Evolutionary conservation across 768 basidiomycete genomes (phyloP).

Genomic region (Brasilioporus rufonigricans): DNA sequence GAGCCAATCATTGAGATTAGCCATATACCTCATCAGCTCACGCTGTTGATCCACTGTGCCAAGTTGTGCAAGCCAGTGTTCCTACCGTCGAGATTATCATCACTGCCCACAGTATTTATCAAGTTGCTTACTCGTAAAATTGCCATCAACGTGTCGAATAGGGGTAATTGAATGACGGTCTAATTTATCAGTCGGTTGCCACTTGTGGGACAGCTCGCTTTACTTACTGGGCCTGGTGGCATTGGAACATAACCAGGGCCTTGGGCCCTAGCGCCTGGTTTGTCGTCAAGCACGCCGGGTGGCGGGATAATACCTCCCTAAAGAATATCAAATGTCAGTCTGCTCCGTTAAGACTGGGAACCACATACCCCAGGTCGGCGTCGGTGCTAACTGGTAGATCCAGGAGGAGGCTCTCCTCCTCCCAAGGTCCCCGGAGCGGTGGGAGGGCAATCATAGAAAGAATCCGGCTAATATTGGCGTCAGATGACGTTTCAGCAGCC

Average conservation of each 20-base stretch:
- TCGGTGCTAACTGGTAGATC: conserved; percentile 27
- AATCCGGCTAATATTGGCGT: too few species aligned
- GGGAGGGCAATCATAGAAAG: conserved; percentile 24
- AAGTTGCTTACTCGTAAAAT: conserved; percentile 55
- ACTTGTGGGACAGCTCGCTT: too few species aligned
- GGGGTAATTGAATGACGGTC: conserved; percentile 61
- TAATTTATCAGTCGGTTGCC: conserved; percentile 24
- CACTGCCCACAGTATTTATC: not conserved
- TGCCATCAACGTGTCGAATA: conserved; percentile 69
- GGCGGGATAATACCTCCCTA: conserved; percentile 26
- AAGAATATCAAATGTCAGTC: too few species aligned
- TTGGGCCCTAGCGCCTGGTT: conserved; percentile 21
- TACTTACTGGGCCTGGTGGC: too few species aligned
- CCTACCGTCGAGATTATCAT: conserved; percentile 40
- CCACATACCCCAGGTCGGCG: conserved; percentile 20
- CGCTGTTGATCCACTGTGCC: conserved; percentile 78
- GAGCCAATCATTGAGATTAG: conserved; percentile 75
- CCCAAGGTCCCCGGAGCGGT: conserved; percentile 24
- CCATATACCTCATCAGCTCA: conserved; percentile 78
- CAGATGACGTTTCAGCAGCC: not conserved
- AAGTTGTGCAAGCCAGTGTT: conserved; percentile 70
- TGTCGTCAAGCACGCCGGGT: conserved; percentile 24
- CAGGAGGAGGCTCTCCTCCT: too few species aligned
- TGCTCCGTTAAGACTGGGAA: too few species aligned
- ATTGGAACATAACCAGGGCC: too few species aligned